Conservation (phyloP, 2,329 filamentous ascomycete species). For the Talaromyces sp. region DNA sequence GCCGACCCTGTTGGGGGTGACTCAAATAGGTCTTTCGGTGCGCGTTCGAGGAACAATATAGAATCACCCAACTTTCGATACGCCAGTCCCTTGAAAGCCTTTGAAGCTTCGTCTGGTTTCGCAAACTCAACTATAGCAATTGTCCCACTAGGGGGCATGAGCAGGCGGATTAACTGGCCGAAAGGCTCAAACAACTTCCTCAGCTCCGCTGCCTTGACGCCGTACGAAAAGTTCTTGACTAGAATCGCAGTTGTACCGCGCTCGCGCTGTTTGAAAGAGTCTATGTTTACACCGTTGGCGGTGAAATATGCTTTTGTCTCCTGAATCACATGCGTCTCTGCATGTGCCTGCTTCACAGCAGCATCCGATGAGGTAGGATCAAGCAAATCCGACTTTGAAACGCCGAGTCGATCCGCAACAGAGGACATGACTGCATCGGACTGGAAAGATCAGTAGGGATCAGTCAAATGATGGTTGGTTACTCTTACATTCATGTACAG, state of each 20-base stretch:
- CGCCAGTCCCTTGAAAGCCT: constrained; percentile 78
- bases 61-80: constrained; percentile 90
- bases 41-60: constrained; percentile 89
- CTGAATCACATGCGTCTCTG: constrained; percentile 92
- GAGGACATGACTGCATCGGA: constrained; percentile 86
- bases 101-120: constrained; percentile 71
- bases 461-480: not conserved
- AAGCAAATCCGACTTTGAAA: constrained; percentile 85
- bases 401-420: constrained; percentile 77
- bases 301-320: constrained; percentile 91
- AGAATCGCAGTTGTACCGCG: constrained; percentile 84
- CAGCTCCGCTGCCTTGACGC: constrained; percentile 74
- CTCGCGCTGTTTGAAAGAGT: constrained; percentile 81
- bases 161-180: constrained; percentile 72
- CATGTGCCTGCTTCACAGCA: constrained; percentile 92
- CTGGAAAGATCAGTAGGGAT: constrained; percentile 30
- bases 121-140: constrained; percentile 91
- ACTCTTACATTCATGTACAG: constrained; percentile 83
- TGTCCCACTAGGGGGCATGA: constrained; percentile 90
- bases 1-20: constrained; percentile 34
- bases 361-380: constrained; percentile 95
- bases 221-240: constrained; percentile 91
- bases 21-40: constrained; percentile 74
- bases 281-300: constrained; percentile 82
- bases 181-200: constrained; percentile 79